phyloP scores from a whole-genome alignment of 2,329 filamentous ascomycete species.

The Diaporthe nobilis region DNA sequence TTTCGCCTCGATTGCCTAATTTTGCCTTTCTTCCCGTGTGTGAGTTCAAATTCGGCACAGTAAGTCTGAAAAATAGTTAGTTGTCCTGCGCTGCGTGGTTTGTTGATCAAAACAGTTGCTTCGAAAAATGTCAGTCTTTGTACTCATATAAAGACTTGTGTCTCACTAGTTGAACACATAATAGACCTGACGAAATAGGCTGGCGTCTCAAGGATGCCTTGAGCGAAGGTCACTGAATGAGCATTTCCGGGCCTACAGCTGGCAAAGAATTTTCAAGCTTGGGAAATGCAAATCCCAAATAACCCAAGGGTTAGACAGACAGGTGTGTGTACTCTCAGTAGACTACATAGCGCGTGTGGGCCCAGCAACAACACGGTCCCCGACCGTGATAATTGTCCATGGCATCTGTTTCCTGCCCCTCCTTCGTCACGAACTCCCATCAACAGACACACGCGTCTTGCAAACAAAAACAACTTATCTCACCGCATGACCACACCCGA shows the following conservation, averaged over 20 bases:
- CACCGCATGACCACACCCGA: background rate
- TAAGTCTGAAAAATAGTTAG: background rate
- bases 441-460: background rate
- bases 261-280: background rate
- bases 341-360: background rate
- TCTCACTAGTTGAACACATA: background rate
- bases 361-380: background rate
- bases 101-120: background rate
- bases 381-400: background rate
- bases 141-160: background rate
- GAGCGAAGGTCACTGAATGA: background rate
- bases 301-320: background rate
- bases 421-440: too few relatives aligned
- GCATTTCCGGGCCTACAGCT: background rate
- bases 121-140: background rate
- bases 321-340: background rate
- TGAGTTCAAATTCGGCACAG: background rate
- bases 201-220: background rate
- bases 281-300: background rate
- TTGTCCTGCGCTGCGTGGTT: background rate
- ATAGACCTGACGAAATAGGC: background rate
- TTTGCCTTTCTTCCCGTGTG: too few relatives aligned
- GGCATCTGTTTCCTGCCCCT: background rate
- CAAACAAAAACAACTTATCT: background rate
- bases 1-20: background rate